Percentiles rank a stretch among this genome's conserved stretches.
Conservation (phyloP, 2,329 filamentous ascomycete species). For the Sclerotinia spermophila region DNA sequence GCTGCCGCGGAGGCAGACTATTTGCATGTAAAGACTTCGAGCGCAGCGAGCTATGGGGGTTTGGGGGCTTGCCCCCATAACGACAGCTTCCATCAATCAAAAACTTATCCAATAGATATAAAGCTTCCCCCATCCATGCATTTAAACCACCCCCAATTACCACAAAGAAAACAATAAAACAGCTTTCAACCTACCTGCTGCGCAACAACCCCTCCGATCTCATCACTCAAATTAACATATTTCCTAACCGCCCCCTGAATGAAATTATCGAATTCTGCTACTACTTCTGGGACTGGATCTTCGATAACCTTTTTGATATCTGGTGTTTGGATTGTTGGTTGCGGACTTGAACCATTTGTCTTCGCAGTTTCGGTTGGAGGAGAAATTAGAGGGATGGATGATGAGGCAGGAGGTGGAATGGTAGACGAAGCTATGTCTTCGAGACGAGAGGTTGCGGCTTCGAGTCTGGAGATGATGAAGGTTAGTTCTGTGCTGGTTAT, state of each 20-base stretch:
- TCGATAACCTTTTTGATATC: slow-evolving; percentile 36
- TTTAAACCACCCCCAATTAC: neutral
- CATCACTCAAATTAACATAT: slow-evolving; percentile 73
- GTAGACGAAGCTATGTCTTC: slow-evolving; percentile 90
- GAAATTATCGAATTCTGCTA: slow-evolving; percentile 83
- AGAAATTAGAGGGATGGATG: neutral
- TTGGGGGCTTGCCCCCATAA: neutral
- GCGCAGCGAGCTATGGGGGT: neutral
- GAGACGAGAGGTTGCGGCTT: slow-evolving; percentile 91
- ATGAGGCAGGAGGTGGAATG: slow-evolving; percentile 49
- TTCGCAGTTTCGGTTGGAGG: slow-evolving; percentile 42
- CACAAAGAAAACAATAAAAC: neutral
- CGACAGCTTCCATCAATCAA: neutral
- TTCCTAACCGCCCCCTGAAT: slow-evolving; percentile 69
- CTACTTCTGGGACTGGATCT: slow-evolving; percentile 65
- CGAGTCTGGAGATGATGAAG: slow-evolving; percentile 62
- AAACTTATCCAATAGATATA: neutral
- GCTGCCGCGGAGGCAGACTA: neutral
- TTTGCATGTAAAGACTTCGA: neutral
- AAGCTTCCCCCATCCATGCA: neutral
- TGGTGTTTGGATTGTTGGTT: slow-evolving; percentile 19
- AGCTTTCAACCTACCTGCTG: slow-evolving; percentile 64
- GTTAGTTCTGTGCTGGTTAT: slow-evolving; percentile 32
- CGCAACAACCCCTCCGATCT: slow-evolving; percentile 72
- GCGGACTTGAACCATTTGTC: slow-evolving; percentile 41